Conservation (phyloP, 2,329 filamentous ascomycete species). For the Thelonectria olida region DNA sequence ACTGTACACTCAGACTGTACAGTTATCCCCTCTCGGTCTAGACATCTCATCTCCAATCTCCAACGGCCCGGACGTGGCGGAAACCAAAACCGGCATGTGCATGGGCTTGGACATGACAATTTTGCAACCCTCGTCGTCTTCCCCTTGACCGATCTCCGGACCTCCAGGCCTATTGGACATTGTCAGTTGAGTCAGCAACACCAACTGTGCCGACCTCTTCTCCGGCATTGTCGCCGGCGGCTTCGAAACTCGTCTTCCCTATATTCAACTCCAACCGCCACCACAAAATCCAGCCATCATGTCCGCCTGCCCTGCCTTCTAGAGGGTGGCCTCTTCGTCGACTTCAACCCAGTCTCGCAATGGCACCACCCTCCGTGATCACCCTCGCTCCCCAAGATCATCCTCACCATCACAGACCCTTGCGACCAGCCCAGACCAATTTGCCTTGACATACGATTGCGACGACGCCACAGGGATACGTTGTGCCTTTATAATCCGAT, state of each 20-base stretch:
- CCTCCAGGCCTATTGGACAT: background rate
- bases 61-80: background rate
- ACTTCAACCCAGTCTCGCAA: conserved; percentile 53
- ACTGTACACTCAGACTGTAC: background rate
- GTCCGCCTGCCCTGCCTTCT: conserved; percentile 57
- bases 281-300: conserved; percentile 35
- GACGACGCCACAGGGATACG: background rate
- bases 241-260: background rate
- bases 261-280: conserved; percentile 20
- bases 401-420: conserved; percentile 12
- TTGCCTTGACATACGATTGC: conserved; percentile 1
- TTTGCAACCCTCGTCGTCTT: background rate
- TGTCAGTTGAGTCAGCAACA: conserved; percentile 10
- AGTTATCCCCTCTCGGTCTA: background rate
- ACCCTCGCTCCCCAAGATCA: conserved; percentile 44
- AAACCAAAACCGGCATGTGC: background rate
- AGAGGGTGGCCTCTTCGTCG: conserved; percentile 61
- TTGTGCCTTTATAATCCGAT: background rate
- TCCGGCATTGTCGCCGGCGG: background rate
- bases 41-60: background rate
- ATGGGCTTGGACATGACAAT: background rate
- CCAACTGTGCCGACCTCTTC: background rate
- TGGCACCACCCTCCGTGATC: conserved; percentile 65
- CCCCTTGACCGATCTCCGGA: conserved; percentile 2
- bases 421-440: background rate